Evolutionary conservation across 805 yeast genomes (phyloP).

Genomic region (Yarrowia sp.): DNA sequence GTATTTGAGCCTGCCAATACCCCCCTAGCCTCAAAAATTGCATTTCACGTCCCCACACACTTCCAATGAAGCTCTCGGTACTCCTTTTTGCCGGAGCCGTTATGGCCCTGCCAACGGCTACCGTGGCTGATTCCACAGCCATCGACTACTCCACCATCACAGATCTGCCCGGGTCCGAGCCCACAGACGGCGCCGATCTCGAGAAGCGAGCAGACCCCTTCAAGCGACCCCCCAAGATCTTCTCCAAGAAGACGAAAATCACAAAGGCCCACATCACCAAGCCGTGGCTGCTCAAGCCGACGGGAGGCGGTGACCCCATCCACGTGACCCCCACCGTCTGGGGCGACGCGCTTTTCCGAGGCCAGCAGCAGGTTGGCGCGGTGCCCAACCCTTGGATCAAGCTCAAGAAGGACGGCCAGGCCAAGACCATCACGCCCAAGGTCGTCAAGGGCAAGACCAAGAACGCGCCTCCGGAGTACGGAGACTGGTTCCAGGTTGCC

Average conservation of each 20-base stretch:
- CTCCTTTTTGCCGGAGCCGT: conserved; percentile 11
- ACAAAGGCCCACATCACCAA: conserved; percentile 14
- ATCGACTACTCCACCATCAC: conserved; percentile 14
- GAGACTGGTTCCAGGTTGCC: conserved; percentile 73
- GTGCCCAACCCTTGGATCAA: conserved; percentile 81
- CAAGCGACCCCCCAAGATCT: conserved; percentile 12
- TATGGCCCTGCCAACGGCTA: conserved; percentile 3
- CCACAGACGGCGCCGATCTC: conserved; percentile 6
- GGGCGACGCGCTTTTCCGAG: conserved; percentile 61
- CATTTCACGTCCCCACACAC: not conserved
- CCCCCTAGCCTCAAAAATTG: not conserved
- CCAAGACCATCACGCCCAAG: conserved; percentile 76
- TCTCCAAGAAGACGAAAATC: conserved; percentile 18
- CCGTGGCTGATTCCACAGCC: not conserved
- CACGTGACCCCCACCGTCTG: conserved; percentile 62
- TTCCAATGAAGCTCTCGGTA: conserved; percentile 9
- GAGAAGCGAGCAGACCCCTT: conserved; percentile 24
- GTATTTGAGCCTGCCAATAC: not conserved
- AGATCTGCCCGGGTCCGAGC: conserved; percentile 12
- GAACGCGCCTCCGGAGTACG: conserved; percentile 66
- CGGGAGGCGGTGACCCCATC: conserved; percentile 4
- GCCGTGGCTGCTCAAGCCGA: conserved; percentile 22
- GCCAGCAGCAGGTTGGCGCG: conserved; percentile 47
- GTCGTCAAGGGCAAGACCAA: conserved; percentile 60
- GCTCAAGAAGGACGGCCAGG: conserved; percentile 70